phyloP scores from a whole-genome alignment of 768 basidiomycete species.

The Tylopilus balloui region DNA sequence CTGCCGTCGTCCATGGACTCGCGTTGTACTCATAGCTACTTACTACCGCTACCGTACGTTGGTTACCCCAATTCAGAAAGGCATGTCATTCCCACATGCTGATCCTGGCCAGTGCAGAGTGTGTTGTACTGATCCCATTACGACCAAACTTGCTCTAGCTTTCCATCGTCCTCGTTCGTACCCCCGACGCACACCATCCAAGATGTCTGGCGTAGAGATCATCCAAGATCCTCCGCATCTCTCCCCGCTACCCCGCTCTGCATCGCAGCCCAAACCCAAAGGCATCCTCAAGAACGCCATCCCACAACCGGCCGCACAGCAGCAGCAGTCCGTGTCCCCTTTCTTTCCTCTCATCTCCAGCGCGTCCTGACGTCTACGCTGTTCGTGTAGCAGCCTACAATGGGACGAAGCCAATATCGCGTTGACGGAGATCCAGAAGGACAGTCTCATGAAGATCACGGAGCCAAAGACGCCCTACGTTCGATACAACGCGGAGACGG shows the following conservation, averaged over 20 bases:
- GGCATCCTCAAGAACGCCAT: conserved; percentile 85
- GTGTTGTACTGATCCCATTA: no score
- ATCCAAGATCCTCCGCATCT: conserved; percentile 40
- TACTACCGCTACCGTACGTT: no score
- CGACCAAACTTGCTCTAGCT: neutral
- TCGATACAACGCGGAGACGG: conserved; percentile 83
- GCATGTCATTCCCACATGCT: conserved; percentile 23
- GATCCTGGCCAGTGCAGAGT: no score
- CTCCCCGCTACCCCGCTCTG: conserved; percentile 55
- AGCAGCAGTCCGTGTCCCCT: conserved; percentile 47
- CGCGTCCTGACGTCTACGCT: neutral
- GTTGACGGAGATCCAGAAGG: conserved; percentile 89
- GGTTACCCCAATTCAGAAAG: no score
- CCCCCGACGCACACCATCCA: neutral
- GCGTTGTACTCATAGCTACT: conserved; percentile 3
- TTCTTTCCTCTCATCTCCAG: no score
- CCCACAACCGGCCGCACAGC: conserved; percentile 35
- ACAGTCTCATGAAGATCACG: conserved; percentile 97
- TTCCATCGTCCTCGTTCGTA: neutral
- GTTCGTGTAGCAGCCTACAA: conserved; percentile 57
- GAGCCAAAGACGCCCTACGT: conserved; percentile 98
- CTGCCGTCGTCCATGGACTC: conserved; percentile 7
- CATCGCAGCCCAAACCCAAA: conserved; percentile 71
- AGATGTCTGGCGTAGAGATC: conserved; percentile 30
- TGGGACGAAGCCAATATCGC: conserved; percentile 97